These are phyloP conservation scores for Stephanodiscus triporus DNA, from an alignment of 108 stramenopile species.

Conservation along the genomic window DNA sequence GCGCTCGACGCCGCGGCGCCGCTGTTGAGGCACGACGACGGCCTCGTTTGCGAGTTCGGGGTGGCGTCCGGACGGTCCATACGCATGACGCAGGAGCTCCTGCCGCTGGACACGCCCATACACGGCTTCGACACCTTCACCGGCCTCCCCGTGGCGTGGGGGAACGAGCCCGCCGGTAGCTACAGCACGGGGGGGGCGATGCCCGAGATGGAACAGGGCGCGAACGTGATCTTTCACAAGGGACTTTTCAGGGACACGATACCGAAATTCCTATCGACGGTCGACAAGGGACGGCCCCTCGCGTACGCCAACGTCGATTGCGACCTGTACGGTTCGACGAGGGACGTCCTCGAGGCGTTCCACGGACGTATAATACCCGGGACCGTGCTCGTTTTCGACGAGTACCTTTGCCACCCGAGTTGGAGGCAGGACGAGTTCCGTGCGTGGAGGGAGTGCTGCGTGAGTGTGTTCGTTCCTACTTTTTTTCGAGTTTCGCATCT, in stretches of 20 bases:
- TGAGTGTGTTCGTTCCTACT: background rate
- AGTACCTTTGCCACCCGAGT: slow-evolving; percentile 82
- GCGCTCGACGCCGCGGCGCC: slow-evolving; percentile 79
- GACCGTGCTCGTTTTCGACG: slow-evolving; percentile 85
- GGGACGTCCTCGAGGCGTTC: slow-evolving; percentile 82
- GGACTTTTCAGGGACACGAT: slow-evolving; percentile 86
- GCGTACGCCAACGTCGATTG: slow-evolving; percentile 92
- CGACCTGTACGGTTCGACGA: slow-evolving; percentile 75
- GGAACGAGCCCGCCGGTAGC: slow-evolving; percentile 71
- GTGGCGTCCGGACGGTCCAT: slow-evolving; percentile 78
- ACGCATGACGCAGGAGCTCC: slow-evolving; percentile 83
- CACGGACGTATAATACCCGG: slow-evolving; percentile 77
- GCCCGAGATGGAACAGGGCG: slow-evolving; percentile 62
- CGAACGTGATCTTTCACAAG: slow-evolving; percentile 73
- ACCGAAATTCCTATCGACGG: slow-evolving; percentile 62
- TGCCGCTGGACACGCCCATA: slow-evolving; percentile 68
- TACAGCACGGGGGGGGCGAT: slow-evolving; percentile 81
- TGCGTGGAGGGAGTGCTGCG: slow-evolving; percentile 82
- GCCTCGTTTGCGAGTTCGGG: slow-evolving; percentile 88
- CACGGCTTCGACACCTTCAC: slow-evolving; percentile 93
- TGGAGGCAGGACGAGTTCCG: slow-evolving; percentile 90
- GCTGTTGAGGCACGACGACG: slow-evolving; percentile 64
- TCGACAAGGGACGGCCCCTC: slow-evolving; percentile 54
- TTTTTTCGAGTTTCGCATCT: background rate
- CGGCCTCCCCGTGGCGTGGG: slow-evolving; percentile 86